phyloP scores from a whole-genome alignment of 495 filamentous ascomycete species.

The Aspergillus hancockii region DNA sequence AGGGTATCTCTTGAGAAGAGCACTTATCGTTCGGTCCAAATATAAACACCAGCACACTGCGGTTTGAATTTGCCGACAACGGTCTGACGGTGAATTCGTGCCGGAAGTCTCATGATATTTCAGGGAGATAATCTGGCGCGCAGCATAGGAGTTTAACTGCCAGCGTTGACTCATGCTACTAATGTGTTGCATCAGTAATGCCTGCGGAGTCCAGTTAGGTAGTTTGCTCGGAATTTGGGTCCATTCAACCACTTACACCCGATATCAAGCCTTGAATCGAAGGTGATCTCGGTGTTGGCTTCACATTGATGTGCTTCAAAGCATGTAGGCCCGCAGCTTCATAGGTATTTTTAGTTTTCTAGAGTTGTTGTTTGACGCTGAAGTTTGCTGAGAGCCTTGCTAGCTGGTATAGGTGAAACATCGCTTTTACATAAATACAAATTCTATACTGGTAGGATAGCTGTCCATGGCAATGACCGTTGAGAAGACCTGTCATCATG shows the following conservation, averaged over 20 bases:
- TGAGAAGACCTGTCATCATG: constrained; percentile 23
- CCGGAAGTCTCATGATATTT: constrained; percentile 25
- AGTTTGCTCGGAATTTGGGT: not conserved
- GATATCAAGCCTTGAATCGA: constrained; percentile 32
- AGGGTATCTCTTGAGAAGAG: constrained; percentile 27
- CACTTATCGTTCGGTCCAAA: constrained; percentile 30
- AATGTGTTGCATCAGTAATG: constrained; percentile 30
- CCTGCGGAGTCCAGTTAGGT: constrained; percentile 10
- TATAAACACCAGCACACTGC: constrained; percentile 34
- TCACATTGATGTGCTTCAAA: constrained; percentile 24
- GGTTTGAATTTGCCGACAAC: constrained; percentile 24
- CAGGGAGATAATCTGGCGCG: constrained; percentile 27
- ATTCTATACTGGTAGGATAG: constrained; percentile 30
- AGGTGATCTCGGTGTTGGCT: constrained; percentile 22
- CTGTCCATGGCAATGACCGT: constrained; percentile 12
- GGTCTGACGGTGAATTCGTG: constrained; percentile 3
- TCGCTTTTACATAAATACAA: constrained; percentile 33
- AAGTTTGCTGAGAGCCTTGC: constrained; percentile 20
- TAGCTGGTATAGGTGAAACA: constrained; percentile 20
- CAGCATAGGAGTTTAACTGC: constrained; percentile 30
- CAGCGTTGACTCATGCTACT: constrained; percentile 30
- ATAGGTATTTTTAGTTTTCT: constrained; percentile 24
- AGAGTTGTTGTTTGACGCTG: constrained; percentile 21
- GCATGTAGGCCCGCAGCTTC: constrained; percentile 20
- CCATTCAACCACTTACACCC: constrained; percentile 22